Base-by-base conservation (phyloP, 352 stramenopile species). In the Phytophthora hibernalis region DNA sequence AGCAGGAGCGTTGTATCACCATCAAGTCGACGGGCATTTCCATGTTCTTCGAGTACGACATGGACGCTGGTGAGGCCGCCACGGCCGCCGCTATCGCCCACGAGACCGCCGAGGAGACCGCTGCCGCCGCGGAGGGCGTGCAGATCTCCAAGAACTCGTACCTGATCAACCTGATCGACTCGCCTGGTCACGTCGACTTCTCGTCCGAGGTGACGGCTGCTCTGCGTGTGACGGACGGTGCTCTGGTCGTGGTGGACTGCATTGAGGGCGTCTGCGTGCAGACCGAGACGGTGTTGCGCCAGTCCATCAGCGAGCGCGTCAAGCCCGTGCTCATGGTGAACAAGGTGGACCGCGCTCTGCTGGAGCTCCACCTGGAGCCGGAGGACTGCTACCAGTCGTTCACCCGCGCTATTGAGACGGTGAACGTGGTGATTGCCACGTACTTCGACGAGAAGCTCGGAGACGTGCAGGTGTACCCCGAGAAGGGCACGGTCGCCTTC, bases 11-110 rank as follows among this genome's bases (percentile, higher is more conserved):
- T 82, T 96, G 97, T 88, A 99, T 99, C 81, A 99, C 98, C 63
- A 99, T 99, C 86, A 99, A 99, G 90, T 99, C 97, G 43, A 99
- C 97, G 50, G 98, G 97, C 90, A 99, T 99, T 79, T 99, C 97
- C 48, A 98, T 99, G 97, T 99, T 99, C 89, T 99, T 99, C 77
- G 97, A 99, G 90, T 99, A 99, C 91, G 96, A 99, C 76, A 97
- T 98, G 77, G 94, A 98, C 79, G 90, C 79, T 18, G 91, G 89
- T 79, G 95, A 99, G 77, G 58, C 83, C 48, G 92, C 93, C 44
- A 89, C 78, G 7, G 81, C 82, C 6, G 79, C 77, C 47, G 81
- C 91, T 31, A 69, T 89, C 9, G 80, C 82, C 35, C 83, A 94
- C 33, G 72, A 87, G 56, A 68, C 68, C 1, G 73, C 68, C 10